Conservation (phyloP, 148 eudicot species). For the Pharnaceum exiguum region DNA sequence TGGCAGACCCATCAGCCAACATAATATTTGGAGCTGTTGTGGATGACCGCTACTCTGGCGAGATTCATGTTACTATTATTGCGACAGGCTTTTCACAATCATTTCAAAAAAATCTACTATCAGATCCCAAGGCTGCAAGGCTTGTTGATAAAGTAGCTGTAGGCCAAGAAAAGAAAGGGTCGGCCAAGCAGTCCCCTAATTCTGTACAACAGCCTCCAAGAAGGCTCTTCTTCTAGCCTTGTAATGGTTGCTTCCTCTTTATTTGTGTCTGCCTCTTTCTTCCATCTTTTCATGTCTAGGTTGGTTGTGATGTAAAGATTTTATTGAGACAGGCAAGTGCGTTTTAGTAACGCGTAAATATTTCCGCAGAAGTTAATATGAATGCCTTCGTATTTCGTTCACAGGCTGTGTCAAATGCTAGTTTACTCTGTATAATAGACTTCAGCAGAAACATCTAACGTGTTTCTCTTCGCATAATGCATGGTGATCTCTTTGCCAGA, state of each 20-base stretch:
- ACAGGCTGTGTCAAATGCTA: too few species aligned
- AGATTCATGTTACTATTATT: conserved; percentile 88
- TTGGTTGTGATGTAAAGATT: conserved; percentile 9
- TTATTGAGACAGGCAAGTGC: too few species aligned
- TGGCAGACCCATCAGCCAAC: conserved; percentile 97
- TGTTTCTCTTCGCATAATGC: too few species aligned
- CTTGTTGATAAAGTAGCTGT: conserved; percentile 39
- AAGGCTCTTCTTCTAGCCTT: conserved; percentile 62
- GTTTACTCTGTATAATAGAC: too few species aligned
- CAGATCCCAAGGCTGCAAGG: conserved; percentile 73
- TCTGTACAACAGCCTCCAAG: conserved; percentile 41
- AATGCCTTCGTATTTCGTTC: too few species aligned
- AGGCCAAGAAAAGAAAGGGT: conserved; percentile 40
- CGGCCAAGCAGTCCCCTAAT: conserved; percentile 32
- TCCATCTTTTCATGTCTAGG: neutral
- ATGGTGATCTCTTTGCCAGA: too few species aligned
- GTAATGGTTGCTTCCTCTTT: too few species aligned
- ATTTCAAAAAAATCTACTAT: conserved; percentile 76
- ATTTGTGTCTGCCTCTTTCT: neutral
- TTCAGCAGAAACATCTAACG: too few species aligned
- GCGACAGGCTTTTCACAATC: conserved; percentile 96
- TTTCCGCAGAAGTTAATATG: too few species aligned
- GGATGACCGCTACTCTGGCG: conserved; percentile 94
- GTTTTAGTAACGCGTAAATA: too few species aligned
- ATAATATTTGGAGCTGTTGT: conserved; percentile 99